These are phyloP conservation scores for Wickerhamomyces sp. DNA, from an alignment of 1,139 yeast species.

Conservation along the genomic window DNA sequence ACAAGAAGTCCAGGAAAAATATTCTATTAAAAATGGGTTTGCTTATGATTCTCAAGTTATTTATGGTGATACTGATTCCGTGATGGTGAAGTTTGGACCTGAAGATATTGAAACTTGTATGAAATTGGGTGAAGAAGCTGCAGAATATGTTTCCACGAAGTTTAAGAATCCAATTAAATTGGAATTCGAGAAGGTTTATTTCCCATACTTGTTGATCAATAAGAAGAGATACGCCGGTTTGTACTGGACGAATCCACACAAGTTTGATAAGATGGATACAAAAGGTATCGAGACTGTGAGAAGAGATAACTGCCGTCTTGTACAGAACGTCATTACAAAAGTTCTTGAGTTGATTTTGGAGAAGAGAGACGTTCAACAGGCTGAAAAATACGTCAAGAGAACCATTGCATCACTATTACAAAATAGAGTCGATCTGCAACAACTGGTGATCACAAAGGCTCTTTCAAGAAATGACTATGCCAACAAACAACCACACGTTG, in stretches of 20 bases:
- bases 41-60: constrained; percentile 83
- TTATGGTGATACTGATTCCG: constrained; percentile 99
- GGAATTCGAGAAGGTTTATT: constrained; percentile 95
- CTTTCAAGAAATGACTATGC: constrained; percentile 82
- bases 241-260: constrained; percentile 89
- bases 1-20: constrained; percentile 74
- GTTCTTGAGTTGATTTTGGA: constrained; percentile 82
- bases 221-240: constrained; percentile 97
- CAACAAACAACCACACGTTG: constrained; percentile 96
- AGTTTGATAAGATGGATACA: constrained; percentile 95
- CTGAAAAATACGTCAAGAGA: constrained; percentile 77
- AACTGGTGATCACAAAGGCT: constrained; percentile 90
- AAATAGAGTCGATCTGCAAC: constrained; percentile 88
- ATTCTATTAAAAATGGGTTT: constrained; percentile 75
- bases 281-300: constrained; percentile 98
- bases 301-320: constrained; percentile 93
- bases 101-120: constrained; percentile 79
- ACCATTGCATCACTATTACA: constrained; percentile 89
- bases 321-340: constrained; percentile 89
- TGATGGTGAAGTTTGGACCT: constrained; percentile 95
- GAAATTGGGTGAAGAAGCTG: constrained; percentile 93
- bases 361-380: constrained; percentile 85
- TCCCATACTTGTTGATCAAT: constrained; percentile 88
- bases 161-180: constrained; percentile 86
- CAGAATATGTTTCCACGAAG: constrained; percentile 71